Conservation (phyloP, 1,139 yeast species). For the Torulaspora globosa region DNA sequence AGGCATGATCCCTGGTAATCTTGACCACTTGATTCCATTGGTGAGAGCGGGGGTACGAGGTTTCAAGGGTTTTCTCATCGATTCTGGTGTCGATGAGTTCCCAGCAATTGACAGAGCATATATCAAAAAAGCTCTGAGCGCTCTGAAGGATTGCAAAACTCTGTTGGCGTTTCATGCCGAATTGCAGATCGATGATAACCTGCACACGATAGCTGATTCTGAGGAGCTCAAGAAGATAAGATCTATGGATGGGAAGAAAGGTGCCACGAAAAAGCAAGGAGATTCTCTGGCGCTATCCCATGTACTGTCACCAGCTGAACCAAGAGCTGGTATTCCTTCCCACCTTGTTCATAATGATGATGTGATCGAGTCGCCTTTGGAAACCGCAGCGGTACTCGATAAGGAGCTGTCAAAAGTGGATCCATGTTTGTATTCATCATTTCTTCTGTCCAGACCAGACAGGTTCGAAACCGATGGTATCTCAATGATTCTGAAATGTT, state of each 20-base stretch:
- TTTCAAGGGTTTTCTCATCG: slow-evolving; percentile 85
- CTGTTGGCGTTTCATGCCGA: slow-evolving; percentile 92
- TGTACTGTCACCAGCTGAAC: slow-evolving; percentile 53
- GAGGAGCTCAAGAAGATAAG: slow-evolving; percentile 8
- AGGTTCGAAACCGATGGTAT: slow-evolving; percentile 82
- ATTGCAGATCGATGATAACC: slow-evolving; percentile 52
- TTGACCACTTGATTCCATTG: slow-evolving; percentile 64
- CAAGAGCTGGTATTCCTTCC: slow-evolving; percentile 50
- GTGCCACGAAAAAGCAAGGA: slow-evolving; percentile 49
- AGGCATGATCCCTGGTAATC: slow-evolving; percentile 77
- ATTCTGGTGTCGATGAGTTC: slow-evolving; percentile 90
- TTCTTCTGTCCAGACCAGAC: slow-evolving; percentile 83
- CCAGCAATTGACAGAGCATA: slow-evolving; percentile 68
- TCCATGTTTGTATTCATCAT: slow-evolving; percentile 68
- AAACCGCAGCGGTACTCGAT: slow-evolving; percentile 45
- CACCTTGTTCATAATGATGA: slow-evolving; percentile 42
- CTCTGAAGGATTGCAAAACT: slow-evolving; percentile 58
- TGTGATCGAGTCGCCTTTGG: slow-evolving; percentile 41
- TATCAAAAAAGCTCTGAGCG: slow-evolving; percentile 60
- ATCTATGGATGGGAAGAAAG: slow-evolving; percentile 28
- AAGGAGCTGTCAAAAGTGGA: slow-evolving; percentile 46
- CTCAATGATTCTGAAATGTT: slow-evolving; percentile 59
- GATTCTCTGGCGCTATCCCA: slow-evolving; percentile 53
- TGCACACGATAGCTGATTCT: slow-evolving; percentile 38
- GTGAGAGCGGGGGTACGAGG: slow-evolving; percentile 85